Conservation (phyloP, 257 asterid genomes). For the Capsicum baccatum region DNA sequence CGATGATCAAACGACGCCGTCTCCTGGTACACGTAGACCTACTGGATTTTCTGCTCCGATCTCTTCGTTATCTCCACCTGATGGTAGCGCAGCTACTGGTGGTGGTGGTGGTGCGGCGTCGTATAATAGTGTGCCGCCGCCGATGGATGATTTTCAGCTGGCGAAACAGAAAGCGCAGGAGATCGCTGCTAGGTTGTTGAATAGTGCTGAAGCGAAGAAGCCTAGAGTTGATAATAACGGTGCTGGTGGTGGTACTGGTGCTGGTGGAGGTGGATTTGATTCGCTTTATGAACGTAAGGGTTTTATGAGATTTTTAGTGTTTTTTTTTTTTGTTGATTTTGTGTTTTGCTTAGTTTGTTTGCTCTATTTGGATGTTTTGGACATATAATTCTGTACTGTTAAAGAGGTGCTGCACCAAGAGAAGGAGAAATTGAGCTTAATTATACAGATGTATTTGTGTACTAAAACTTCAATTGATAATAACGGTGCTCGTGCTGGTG, state of each 20-base stretch:
- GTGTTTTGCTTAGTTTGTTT: neutral
- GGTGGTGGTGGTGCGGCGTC: no score
- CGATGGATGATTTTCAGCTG: constrained; percentile 75
- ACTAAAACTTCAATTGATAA: constrained; percentile 72
- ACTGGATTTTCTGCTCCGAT: constrained; percentile 79
- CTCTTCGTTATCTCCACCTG: constrained; percentile 57
- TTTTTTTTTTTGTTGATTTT: neutral
- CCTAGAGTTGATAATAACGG: constrained; percentile 78
- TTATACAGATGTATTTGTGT: no score
- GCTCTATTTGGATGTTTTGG: neutral
- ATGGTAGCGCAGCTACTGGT: constrained; percentile 36
- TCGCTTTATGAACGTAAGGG: constrained; percentile 8
- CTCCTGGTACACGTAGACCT: constrained; percentile 62
- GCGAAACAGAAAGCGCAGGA: constrained; percentile 96
- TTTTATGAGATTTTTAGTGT: neutral
- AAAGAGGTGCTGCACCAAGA: no score
- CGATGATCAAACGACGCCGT: constrained; percentile 66
- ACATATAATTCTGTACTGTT: no score
- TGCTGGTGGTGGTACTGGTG: constrained; percentile 53
- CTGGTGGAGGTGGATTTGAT: constrained; percentile 29
- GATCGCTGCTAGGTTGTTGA: constrained; percentile 84
- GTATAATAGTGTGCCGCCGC: constrained; percentile 64
- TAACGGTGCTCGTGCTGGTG: constrained; percentile 64
- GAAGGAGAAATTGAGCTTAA: no score
- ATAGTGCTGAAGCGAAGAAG: constrained; percentile 64